Base-by-base conservation (phyloP, 257 asterid genomes). In the Solanum phureja region DNA sequence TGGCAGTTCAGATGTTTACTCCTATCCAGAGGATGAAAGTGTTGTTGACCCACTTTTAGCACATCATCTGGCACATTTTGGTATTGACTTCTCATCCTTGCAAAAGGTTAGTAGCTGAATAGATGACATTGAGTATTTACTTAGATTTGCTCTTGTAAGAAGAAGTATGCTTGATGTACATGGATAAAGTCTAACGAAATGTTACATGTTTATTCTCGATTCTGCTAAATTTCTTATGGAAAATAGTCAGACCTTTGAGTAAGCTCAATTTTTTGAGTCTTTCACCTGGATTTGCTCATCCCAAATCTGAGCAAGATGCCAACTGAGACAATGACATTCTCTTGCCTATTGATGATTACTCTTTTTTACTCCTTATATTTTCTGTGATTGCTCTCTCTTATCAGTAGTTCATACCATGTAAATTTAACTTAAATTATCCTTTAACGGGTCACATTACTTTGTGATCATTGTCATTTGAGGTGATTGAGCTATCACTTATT, bases 1-100 rank as follows among this genome's bases (percentile, higher is more conserved):
- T 94, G 99, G 98, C 99, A 96, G 98, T 94, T 96, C 99, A 97
- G 99, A 97, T 84, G 99, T 97, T 94, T 96, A 85, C 92, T 97
- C 99, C 89, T 97, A 97, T 88, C 94, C 94, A 87, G 99, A 97
- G 94, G 99, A 97, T 94, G 98, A 91, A 83, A 93, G 98, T 92
- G 95, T 97, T 87, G 58, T 90, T 83, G 99, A 97, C 91, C 99
- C 99, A 90, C 97, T 96, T 89, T 94, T 97, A 85, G 99, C 98
- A 37, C 94, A 94, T 84, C 99, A 97, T 94, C 92, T 97, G 85
- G 98, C 93, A 31, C 98, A 95, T 90, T 97, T 97, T 90, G 99
- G 99, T 85, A 97, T 97, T 58, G 98, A 97, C 90, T 97, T 97
- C 90, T 95, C 99, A 77, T 93, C 99, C 86, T 93, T 97, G 91